Percentiles rank a stretch among this genome's conserved stretches.
These are phyloP conservation scores for Avena eriantha DNA, from an alignment of 176 grass and related monocot genomes.

Conservation along the genomic window DNA sequence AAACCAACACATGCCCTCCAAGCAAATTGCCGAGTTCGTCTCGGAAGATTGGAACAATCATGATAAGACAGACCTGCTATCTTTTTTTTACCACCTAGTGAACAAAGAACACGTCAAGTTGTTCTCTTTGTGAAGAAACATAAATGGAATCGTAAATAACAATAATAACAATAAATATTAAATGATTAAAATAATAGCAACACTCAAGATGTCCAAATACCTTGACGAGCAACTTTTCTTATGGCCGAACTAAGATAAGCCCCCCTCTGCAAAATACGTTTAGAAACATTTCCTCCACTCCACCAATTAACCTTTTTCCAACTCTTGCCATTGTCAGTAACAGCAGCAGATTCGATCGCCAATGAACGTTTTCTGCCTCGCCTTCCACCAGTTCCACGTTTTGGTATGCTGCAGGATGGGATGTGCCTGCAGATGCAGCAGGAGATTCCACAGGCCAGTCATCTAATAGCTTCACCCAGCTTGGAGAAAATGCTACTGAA, in stretches of 20 bases:
- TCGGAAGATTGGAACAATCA: slow-evolving; percentile 79
- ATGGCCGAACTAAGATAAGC: slow-evolving; percentile 47
- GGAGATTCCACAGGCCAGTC: slow-evolving; percentile 67
- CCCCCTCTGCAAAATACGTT: slow-evolving; percentile 77
- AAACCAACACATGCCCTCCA: slow-evolving; percentile 86
- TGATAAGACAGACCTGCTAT: slow-evolving; percentile 77
- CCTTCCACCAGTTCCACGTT: slow-evolving; percentile 73
- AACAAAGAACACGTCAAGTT: slow-evolving; percentile 36
- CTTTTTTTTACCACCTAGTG: slow-evolving; percentile 80
- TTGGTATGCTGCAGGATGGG: slow-evolving; percentile 58
- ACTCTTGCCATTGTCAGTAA: slow-evolving; percentile 64
- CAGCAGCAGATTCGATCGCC: slow-evolving; percentile 55
- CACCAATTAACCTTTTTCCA: slow-evolving; percentile 90
- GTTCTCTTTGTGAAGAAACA: slow-evolving; percentile 20
- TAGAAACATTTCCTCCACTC: slow-evolving; percentile 81
- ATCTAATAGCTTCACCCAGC: slow-evolving; percentile 81
- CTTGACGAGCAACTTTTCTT: slow-evolving; percentile 94
- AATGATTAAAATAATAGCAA: background rate
- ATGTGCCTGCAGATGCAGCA: slow-evolving; percentile 52
- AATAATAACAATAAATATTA: background rate
- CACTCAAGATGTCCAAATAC: slow-evolving; percentile 53
- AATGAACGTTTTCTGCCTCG: slow-evolving; percentile 66
- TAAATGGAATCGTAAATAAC: slow-evolving; percentile 18
- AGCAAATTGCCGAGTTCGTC: slow-evolving; percentile 74
- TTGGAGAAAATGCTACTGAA: slow-evolving; percentile 74